A percentile compares a stretch with the other conserved stretches of the same genome.
Conservation (phyloP, 73 alveolate genomes). For the Tetrahymena thermophila region DNA sequence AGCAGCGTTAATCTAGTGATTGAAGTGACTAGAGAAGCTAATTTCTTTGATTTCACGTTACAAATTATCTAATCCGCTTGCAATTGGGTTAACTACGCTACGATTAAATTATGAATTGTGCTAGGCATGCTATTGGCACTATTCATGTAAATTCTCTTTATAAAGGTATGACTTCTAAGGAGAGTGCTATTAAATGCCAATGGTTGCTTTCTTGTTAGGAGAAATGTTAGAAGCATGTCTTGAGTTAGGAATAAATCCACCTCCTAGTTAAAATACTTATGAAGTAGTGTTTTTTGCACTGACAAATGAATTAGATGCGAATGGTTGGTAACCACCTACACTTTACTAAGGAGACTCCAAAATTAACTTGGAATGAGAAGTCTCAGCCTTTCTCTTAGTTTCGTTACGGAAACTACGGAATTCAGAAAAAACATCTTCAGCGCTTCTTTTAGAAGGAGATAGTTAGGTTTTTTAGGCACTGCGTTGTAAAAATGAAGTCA, state of each 20-base stretch:
- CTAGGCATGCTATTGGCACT: neutral
- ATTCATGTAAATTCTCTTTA: neutral
- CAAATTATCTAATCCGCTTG: neutral
- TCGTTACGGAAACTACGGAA: neutral
- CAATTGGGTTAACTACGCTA: neutral
- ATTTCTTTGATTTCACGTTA: neutral
- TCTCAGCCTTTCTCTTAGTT: constrained; percentile 1
- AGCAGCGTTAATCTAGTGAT: neutral
- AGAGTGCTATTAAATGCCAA: neutral
- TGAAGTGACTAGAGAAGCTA: neutral
- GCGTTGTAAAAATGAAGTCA: neutral
- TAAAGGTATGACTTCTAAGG: neutral
- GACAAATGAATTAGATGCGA: neutral
- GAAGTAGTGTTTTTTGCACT: neutral
- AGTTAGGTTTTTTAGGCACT: neutral
- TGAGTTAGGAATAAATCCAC: neutral
- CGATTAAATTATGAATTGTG: neutral
- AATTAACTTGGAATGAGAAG: neutral
- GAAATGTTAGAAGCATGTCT: neutral
- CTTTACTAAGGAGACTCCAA: neutral
- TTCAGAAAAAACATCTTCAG: neutral
- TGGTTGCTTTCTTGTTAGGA: neutral
- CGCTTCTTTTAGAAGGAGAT: neutral
- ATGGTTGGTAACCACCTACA: neutral
- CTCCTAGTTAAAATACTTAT: neutral